phyloP scores from a whole-genome alignment of 495 filamentous ascomycete genomes.

The Tuber umbilicatum region DNA sequence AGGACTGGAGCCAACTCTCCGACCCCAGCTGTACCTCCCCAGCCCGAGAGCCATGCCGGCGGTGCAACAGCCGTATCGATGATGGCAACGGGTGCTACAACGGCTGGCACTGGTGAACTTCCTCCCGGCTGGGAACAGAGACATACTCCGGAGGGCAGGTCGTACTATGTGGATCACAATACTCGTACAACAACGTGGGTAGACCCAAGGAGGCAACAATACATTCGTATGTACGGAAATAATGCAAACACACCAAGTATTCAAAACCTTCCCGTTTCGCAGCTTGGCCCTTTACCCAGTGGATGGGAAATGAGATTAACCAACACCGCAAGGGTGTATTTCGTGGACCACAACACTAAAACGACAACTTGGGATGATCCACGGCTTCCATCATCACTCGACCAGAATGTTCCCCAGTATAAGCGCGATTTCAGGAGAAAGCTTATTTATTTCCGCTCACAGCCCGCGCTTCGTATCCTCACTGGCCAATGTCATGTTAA shows the following conservation, averaged over 20 bases:
- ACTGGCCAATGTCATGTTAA: slow-evolving; percentile 98
- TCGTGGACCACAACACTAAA: slow-evolving; percentile 99
- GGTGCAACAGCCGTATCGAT: slow-evolving; percentile 63
- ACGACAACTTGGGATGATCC: slow-evolving; percentile 99
- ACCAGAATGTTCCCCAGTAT: slow-evolving; percentile 98
- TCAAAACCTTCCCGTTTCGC: slow-evolving; percentile 95
- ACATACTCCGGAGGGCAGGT: slow-evolving; percentile 84
- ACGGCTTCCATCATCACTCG: slow-evolving; percentile 85
- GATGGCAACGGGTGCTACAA: slow-evolving; percentile 92
- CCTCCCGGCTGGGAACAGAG: slow-evolving; percentile 95
- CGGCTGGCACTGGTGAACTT: slow-evolving; percentile 88
- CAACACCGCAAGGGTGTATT: slow-evolving; percentile 95
- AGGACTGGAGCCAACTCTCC: slow-evolving; percentile 91
- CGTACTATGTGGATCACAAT: slow-evolving; percentile 99
- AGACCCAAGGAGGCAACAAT: slow-evolving; percentile 95
- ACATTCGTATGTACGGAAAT: slow-evolving; percentile 94
- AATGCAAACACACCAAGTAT: slow-evolving; percentile 59
- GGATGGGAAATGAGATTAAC: slow-evolving; percentile 99
- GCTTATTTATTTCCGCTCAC: slow-evolving; percentile 97
- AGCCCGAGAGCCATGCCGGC: slow-evolving; percentile 50
- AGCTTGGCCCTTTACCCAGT: slow-evolving; percentile 91
- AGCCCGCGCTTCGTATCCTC: slow-evolving; percentile 89
- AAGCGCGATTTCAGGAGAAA: slow-evolving; percentile 98
- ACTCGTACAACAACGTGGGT: slow-evolving; percentile 98
- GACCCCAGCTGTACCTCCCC: slow-evolving; percentile 60